phyloP scores from a whole-genome alignment of 2,329 filamentous ascomycete genomes.

The Trichophyton rubrum region DNA sequence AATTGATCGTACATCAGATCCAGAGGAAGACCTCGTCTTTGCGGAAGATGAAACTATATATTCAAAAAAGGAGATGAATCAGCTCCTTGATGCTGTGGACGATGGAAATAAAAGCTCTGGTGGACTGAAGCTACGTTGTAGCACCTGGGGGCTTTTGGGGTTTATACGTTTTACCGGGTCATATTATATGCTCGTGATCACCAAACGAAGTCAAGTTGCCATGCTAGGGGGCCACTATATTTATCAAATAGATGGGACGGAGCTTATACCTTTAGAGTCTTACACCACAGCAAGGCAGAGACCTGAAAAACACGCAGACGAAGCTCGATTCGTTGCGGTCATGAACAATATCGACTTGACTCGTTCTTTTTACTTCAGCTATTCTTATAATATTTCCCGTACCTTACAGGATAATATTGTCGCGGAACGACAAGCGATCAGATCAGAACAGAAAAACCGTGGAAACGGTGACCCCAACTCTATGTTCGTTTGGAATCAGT shows the following conservation, averaged over 20 bases:
- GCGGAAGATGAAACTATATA: conserved; percentile 94
- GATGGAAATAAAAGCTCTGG: conserved; percentile 87
- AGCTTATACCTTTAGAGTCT: conserved; percentile 75
- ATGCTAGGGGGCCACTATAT: conserved; percentile 94
- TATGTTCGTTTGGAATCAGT: conserved; percentile 98
- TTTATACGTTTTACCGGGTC: conserved; percentile 93
- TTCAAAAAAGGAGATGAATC: conserved; percentile 79
- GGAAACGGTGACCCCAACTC: conserved; percentile 72
- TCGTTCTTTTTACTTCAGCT: conserved; percentile 93
- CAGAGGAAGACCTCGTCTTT: conserved; percentile 64
- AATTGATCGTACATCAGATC: conserved; percentile 77
- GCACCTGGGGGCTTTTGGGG: conserved; percentile 82
- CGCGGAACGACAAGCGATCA: conserved; percentile 59
- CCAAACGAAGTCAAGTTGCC: conserved; percentile 88
- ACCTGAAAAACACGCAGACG: conserved; percentile 74
- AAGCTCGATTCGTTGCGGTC: conserved; percentile 77
- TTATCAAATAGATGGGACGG: conserved; percentile 89
- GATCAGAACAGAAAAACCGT: conserved; percentile 49
- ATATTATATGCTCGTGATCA: conserved; percentile 95
- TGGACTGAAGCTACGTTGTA: conserved; percentile 78
- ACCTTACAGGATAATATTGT: conserved; percentile 88
- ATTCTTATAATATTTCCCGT: conserved; percentile 89
- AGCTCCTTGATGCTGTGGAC: conserved; percentile 86
- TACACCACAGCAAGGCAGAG: conserved; percentile 54
- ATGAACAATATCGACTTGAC: conserved; percentile 84